phyloP scores from a whole-genome alignment of 768 basidiomycete genomes.

The Clitopilus passeckerianus region DNA sequence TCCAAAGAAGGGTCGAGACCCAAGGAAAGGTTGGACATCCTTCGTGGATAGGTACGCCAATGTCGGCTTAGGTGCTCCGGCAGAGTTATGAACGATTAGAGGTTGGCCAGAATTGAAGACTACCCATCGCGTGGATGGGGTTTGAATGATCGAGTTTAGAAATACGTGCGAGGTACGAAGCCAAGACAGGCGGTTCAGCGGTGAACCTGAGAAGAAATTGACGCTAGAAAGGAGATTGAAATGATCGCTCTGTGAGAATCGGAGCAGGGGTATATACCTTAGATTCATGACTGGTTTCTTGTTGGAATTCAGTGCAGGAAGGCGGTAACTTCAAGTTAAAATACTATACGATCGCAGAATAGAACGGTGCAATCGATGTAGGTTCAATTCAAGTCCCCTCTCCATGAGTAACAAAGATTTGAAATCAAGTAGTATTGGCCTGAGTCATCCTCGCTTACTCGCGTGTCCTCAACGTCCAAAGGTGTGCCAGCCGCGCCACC shows the following conservation, averaged over 20 bases:
- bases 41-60: constrained; percentile 55
- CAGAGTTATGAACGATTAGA: constrained; percentile 40
- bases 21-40: constrained; percentile 63
- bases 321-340: no score
- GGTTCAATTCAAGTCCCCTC: no score
- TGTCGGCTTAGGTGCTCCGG: constrained; percentile 21
- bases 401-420: no score
- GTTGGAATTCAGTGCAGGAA: not conserved
- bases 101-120: constrained; percentile 73
- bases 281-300: not conserved
- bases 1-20: constrained; percentile 63
- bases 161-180: constrained; percentile 70
- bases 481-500: no score
- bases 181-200: constrained; percentile 81
- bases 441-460: no score
- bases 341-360: no score
- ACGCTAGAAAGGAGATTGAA: constrained; percentile 18
- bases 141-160: constrained; percentile 62
- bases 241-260: not conserved
- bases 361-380: no score
- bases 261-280: not conserved
- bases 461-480: no score
- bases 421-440: no score
- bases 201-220: constrained; percentile 53
- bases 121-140: constrained; percentile 68